Base-by-base conservation (phyloP, 805 yeast species). In the Kuraishia molischiana region DNA sequence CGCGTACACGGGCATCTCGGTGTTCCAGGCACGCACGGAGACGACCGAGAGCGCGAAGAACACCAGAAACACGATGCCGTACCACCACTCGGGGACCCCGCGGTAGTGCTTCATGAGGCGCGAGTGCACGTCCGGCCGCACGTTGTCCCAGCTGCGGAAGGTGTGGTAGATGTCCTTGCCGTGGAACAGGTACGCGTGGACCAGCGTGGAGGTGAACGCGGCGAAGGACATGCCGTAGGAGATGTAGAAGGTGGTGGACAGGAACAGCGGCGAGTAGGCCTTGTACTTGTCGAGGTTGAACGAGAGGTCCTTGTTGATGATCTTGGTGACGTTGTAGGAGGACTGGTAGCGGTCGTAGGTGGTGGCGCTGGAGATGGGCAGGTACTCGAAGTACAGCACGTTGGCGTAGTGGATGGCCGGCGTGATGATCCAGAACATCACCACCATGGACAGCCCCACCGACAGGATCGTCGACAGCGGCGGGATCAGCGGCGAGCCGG, bases 41-140 rank as follows among this genome's bases (percentile, higher is more conserved):
- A 61, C 64, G 19, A 52, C 66, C 55, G 67, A 54, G 32, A 69
- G 56, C 3, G 63, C 44, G 6, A 76, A 59, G 20, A 78, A 61
- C 11, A 60, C 44, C n/a, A 73, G 39, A 31, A 78, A 61, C 13
- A 73, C 59, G 3, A 55, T 42, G 4, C 58, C 47, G 47, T 70
- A 80, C 85, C 86, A 79, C 78, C 79, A 76, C 44, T 76, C 82
- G 1, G 92, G 92, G 17, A 77, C 85, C 44, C 80, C 86, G 26
- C 67, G 67, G 53, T 80, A 79, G 39, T 56, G 60, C 33, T 47
- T 52, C 81, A 79, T 77, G 42, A 78, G 64, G 42, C 77, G 62
- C 57, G 44, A 35, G 35, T 74, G 70, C n/a, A 35, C 24, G 18
- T 29, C 37, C 28, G 35, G 11, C 11, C 24, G 8, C 4, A 20